Conservation (phyloP, 495 filamentous ascomycete genomes). For the Filosporella fistucella region DNA sequence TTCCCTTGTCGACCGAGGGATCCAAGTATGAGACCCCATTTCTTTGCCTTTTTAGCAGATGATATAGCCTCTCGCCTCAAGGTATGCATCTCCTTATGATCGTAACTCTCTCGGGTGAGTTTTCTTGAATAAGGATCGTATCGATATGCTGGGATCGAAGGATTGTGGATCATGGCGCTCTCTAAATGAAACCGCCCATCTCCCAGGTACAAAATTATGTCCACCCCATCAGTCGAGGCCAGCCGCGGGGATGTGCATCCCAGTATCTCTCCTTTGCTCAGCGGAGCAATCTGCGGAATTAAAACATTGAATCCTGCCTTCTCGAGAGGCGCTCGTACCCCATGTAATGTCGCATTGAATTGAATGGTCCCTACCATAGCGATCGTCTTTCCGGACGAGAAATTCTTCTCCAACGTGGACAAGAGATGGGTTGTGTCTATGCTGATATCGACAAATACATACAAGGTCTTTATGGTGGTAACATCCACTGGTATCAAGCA, state of each 20-base stretch:
- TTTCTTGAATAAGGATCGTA: constrained; percentile 96
- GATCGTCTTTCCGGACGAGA: constrained; percentile 75
- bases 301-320: constrained; percentile 75
- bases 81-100: constrained; percentile 82
- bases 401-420: constrained; percentile 84
- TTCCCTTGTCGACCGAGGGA: constrained; percentile 93
- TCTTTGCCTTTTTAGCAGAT: constrained; percentile 66
- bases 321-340: constrained; percentile 68
- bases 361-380: constrained; percentile 97
- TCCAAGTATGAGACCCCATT: constrained; percentile 93
- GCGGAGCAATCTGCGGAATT: constrained; percentile 87
- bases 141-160: constrained; percentile 80
- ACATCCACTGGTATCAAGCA: constrained; percentile 95
- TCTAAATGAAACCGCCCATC: constrained; percentile 98
- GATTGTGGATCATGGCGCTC: constrained; percentile 98
- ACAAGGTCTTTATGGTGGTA: constrained; percentile 91
- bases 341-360: constrained; percentile 95
- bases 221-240: constrained; percentile 46
- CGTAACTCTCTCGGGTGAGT: constrained; percentile 84
- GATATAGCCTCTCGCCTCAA: constrained; percentile 73
- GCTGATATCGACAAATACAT: constrained; percentile 96
- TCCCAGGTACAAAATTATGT: constrained; percentile 87
- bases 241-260: constrained; percentile 90
- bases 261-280: constrained; percentile 91
- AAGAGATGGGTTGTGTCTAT: constrained; percentile 88